These are phyloP conservation scores for Petrea volubilis DNA, from an alignment of 257 asterid genomes.

Conservation along the genomic window DNA sequence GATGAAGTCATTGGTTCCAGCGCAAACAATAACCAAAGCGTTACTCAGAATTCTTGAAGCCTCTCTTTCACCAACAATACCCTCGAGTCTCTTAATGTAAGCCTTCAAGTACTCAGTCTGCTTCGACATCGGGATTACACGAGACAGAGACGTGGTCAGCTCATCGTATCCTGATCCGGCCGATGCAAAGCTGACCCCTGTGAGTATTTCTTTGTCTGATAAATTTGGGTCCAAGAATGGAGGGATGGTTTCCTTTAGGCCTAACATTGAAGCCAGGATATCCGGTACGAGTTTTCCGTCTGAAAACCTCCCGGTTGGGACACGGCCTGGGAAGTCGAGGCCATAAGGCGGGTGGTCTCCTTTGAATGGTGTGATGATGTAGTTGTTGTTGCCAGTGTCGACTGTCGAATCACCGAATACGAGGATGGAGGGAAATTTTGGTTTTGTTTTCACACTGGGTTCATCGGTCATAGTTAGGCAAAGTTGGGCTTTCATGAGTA, in stretches of 20 bases:
- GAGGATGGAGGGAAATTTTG: constrained; percentile 54
- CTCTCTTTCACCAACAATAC: constrained; percentile 43
- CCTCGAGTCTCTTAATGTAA: constrained; percentile 42
- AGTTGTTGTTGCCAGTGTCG: constrained; percentile 79
- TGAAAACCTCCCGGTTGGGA: constrained; percentile 71
- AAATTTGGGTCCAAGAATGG: constrained; percentile 62
- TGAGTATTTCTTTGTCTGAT: constrained; percentile 46
- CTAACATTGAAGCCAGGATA: constrained; percentile 54
- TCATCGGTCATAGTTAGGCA: constrained; percentile 9
- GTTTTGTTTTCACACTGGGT: constrained; percentile 23
- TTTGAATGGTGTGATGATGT: constrained; percentile 37
- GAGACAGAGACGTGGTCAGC: constrained; percentile 43
- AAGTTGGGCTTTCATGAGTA: constrained; percentile 24
- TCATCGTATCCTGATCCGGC: constrained; percentile 83
- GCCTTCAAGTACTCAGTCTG: constrained; percentile 40
- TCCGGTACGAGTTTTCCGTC: constrained; percentile 79
- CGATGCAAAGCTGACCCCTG: constrained; percentile 79
- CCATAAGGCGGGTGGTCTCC: constrained; percentile 70
- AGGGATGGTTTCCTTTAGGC: constrained; percentile 58
- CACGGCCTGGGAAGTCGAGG: constrained; percentile 40
- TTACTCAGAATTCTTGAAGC: constrained; percentile 30
- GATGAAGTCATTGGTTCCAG: constrained; percentile 66
- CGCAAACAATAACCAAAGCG: constrained; percentile 63
- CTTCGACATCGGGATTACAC: constrained; percentile 48
- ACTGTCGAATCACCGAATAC: constrained; percentile 75